A percentile compares a stretch with the other conserved stretches of the same genome.
Conservation (phyloP, 768 basidiomycete genomes). For the Favolaschia claudopus region DNA sequence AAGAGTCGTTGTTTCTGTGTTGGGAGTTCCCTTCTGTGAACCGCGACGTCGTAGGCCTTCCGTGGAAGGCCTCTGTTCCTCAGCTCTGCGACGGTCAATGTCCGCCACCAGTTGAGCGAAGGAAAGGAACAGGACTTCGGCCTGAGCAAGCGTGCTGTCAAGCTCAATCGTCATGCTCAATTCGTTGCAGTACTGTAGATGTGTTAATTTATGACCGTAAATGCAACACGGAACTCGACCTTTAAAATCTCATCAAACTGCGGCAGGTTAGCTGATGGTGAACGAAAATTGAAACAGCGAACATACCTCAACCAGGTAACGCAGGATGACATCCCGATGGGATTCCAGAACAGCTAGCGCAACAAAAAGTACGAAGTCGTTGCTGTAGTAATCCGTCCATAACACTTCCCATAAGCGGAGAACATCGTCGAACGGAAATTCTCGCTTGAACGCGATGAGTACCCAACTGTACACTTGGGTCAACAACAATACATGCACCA, state of each 20-base stretch:
- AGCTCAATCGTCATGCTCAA: slow-evolving; percentile 97
- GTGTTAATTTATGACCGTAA: slow-evolving; percentile 4
- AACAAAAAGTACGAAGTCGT: slow-evolving; percentile 89
- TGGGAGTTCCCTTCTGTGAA: slow-evolving; percentile 28
- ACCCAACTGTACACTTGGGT: slow-evolving; percentile 71
- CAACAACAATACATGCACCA: background rate
- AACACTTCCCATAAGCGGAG: slow-evolving; percentile 92
- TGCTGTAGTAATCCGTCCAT: slow-evolving; percentile 92
- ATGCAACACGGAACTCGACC: slow-evolving; percentile 41
- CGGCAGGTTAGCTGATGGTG: slow-evolving; percentile 5
- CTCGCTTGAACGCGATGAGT: slow-evolving; percentile 94
- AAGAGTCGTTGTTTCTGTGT: slow-evolving; percentile 35
- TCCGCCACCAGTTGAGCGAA: slow-evolving; percentile 90
- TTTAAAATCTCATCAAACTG: slow-evolving; percentile 87
- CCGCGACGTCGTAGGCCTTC: slow-evolving; percentile 44
- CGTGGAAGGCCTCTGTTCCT: slow-evolving; percentile 45
- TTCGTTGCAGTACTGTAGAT: slow-evolving; percentile 84
- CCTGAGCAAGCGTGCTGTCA: slow-evolving; percentile 94
- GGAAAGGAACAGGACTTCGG: slow-evolving; percentile 94
- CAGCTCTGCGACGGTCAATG: slow-evolving; percentile 81
- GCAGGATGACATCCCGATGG: slow-evolving; percentile 92
- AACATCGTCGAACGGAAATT: slow-evolving; percentile 93
- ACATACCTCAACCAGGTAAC: slow-evolving; percentile 91
- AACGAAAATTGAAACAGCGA: background rate
- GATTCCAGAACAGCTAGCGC: slow-evolving; percentile 94